Evolutionary conservation across 805 yeast species (phyloP).

Genomic region (Starmerella roubikii): DNA sequence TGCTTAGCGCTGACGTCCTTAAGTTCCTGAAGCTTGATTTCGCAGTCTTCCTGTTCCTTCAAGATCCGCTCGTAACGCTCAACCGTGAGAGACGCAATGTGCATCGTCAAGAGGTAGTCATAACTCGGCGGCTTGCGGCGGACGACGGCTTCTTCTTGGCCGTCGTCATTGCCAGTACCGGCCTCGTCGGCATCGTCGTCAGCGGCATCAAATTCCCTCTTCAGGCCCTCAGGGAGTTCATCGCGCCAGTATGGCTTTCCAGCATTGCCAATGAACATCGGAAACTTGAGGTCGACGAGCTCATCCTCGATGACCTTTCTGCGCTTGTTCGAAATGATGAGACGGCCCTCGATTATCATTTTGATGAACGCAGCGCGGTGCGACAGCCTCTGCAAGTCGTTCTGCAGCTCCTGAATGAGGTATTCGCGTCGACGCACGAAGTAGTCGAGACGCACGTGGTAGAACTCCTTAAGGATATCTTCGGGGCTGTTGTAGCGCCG

Average conservation of each 20-base stretch:
- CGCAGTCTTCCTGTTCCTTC: constrained; percentile 58
- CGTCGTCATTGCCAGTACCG: constrained; percentile 7
- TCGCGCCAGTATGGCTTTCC: constrained; percentile 48
- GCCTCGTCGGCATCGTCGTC: constrained; percentile 27
- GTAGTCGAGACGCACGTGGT: constrained; percentile 70
- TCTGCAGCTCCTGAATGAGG: constrained; percentile 51
- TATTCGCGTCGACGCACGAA: constrained; percentile 85
- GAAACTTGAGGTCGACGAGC: constrained; percentile 53
- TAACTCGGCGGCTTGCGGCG: constrained; percentile 41
- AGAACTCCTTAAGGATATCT: constrained; percentile 74
- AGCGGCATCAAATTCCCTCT: constrained; percentile 30
- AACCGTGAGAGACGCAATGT: constrained; percentile 81
- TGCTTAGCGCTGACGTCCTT: constrained; percentile 73
- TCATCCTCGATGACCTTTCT: constrained; percentile 49
- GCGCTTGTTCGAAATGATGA: constrained; percentile 63
- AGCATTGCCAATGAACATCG: constrained; percentile 45
- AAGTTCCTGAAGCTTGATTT: constrained; percentile 45
- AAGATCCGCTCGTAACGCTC: constrained; percentile 77
- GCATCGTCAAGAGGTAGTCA: constrained; percentile 84
- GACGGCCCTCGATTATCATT: constrained; percentile 64
- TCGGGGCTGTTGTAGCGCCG: constrained; percentile 63
- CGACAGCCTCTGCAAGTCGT: constrained; percentile 58
- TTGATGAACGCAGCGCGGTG: constrained; percentile 86
- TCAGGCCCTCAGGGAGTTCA: constrained; percentile 10
- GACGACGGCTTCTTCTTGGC: constrained; percentile 18